These are phyloP conservation scores for Claviceps pusilla DNA, from an alignment of 2,329 filamentous ascomycete genomes.

Conservation along the genomic window DNA sequence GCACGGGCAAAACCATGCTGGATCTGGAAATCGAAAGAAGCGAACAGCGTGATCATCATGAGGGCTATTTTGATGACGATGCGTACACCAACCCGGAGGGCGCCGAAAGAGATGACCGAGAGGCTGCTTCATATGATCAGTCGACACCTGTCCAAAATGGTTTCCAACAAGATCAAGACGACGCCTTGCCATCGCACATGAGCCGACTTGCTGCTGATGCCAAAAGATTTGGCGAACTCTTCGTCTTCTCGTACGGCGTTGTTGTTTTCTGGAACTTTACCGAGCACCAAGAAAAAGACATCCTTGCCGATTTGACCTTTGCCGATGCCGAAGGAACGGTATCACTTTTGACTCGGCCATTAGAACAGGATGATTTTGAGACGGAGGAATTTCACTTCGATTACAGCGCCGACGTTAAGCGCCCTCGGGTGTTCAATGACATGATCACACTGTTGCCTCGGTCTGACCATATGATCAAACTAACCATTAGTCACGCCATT, in stretches of 20 bases:
- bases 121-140: slow-evolving; percentile 19
- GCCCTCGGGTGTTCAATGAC: slow-evolving; percentile 91
- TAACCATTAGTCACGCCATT: slow-evolving; percentile 94
- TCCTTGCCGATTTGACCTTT: slow-evolving; percentile 88
- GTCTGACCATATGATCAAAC: slow-evolving; percentile 93
- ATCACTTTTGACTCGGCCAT: slow-evolving; percentile 60
- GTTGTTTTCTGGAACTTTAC: slow-evolving; percentile 99
- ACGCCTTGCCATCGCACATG: slow-evolving; percentile 32
- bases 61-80: slow-evolving; percentile 76
- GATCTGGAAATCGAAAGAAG: slow-evolving; percentile 94
- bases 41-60: slow-evolving; percentile 75
- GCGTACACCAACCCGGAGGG: slow-evolving; percentile 29
- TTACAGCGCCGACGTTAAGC: slow-evolving; percentile 72
- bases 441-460: slow-evolving; percentile 94
- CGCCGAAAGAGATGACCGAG: slow-evolving; percentile 16
- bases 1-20: slow-evolving; percentile 72
- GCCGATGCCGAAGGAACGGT: slow-evolving; percentile 50
- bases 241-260: slow-evolving; percentile 92
- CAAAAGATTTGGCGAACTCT: slow-evolving; percentile 82
- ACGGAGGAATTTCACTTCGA: slow-evolving; percentile 98
- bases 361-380: slow-evolving; percentile 84
- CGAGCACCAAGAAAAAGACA: slow-evolving; percentile 88
- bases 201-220: slow-evolving; percentile 53
- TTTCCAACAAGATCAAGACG: slow-evolving; percentile 19
- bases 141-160: slow-evolving; percentile 14